Evolutionary conservation across 2,329 filamentous ascomycete species (phyloP).

Genomic region (Pseudogymnoascus sp.): DNA sequence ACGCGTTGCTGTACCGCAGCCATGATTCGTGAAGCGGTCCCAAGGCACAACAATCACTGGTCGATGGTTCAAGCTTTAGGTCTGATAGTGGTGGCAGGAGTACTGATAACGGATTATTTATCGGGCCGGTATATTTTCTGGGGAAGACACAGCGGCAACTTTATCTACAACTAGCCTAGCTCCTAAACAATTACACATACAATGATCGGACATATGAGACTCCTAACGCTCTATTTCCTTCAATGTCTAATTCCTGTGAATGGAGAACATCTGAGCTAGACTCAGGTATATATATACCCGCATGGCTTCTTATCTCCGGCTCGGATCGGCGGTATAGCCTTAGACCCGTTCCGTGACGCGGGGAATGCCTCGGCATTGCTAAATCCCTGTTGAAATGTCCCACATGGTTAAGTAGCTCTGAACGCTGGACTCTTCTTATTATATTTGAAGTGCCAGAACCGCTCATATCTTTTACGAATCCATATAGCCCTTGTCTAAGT

Average conservation of each 20-base stretch:
- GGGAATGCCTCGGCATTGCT: constrained; percentile 8
- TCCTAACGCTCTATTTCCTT: background rate
- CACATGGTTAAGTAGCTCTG: background rate
- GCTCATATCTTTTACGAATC: background rate
- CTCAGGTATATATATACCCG: background rate
- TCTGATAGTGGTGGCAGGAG: constrained; percentile 9
- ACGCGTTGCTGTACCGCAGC: constrained; percentile 78
- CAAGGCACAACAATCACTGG: constrained; percentile 10
- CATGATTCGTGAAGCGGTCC: constrained; percentile 29
- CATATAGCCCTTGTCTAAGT: background rate
- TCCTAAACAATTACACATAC: background rate
- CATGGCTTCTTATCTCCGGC: background rate
- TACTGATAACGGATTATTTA: constrained; percentile 10
- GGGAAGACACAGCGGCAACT: background rate
- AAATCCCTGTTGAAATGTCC: constrained; percentile 9
- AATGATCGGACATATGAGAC: background rate
- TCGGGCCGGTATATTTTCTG: background rate
- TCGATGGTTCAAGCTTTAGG: constrained; percentile 11
- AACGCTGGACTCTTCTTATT: background rate
- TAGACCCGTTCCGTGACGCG: background rate
- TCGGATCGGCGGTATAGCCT: background rate
- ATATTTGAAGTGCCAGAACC: background rate
- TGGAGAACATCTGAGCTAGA: background rate
- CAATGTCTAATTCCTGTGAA: background rate
- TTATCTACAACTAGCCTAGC: background rate